Evolutionary conservation across 1,139 yeast genomes (phyloP).

Genomic region (Hansenula lynferdii): DNA sequence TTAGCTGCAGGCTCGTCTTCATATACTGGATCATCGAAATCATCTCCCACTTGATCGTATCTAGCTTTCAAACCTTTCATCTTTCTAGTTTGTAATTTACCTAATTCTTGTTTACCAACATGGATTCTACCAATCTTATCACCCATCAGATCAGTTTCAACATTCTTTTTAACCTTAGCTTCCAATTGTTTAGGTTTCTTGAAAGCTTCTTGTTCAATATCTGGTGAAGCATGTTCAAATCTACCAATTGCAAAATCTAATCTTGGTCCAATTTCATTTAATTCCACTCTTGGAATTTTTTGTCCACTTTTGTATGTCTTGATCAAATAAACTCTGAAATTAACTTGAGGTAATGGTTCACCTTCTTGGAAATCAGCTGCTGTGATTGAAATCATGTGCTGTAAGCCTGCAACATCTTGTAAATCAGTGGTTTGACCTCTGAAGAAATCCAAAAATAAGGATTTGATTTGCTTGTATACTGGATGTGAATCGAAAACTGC

Average conservation of each 20-base stretch:
- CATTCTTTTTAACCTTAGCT: constrained; percentile 83
- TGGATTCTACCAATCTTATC: constrained; percentile 96
- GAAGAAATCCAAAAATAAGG: constrained; percentile 86
- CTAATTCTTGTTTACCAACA: constrained; percentile 91
- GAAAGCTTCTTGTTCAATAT: constrained; percentile 85
- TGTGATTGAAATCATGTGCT: constrained; percentile 81
- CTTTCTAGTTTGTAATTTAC: constrained; percentile 90
- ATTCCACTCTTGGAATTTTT: constrained; percentile 88
- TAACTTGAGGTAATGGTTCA: constrained; percentile 69
- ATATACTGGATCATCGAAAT: constrained; percentile 41
- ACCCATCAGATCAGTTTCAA: constrained; percentile 84
- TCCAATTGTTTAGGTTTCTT: constrained; percentile 79
- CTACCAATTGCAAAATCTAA: constrained; percentile 92
- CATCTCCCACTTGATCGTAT: constrained; percentile 71
- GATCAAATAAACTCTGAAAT: constrained; percentile 87
- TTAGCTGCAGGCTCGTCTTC: constrained; percentile 39
- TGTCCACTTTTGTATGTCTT: constrained; percentile 81
- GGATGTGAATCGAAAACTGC: constrained; percentile 90
- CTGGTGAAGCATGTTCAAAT: constrained; percentile 78
- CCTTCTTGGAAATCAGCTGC: constrained; percentile 73
- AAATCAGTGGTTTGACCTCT: constrained; percentile 80
- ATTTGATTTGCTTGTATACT: constrained; percentile 77
- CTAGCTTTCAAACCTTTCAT: constrained; percentile 95
- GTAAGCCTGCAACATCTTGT: constrained; percentile 94
- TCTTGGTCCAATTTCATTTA: constrained; percentile 95